Evolutionary conservation across 176 grass and related monocot species (phyloP).

Genomic region (Ensete glaucum): DNA sequence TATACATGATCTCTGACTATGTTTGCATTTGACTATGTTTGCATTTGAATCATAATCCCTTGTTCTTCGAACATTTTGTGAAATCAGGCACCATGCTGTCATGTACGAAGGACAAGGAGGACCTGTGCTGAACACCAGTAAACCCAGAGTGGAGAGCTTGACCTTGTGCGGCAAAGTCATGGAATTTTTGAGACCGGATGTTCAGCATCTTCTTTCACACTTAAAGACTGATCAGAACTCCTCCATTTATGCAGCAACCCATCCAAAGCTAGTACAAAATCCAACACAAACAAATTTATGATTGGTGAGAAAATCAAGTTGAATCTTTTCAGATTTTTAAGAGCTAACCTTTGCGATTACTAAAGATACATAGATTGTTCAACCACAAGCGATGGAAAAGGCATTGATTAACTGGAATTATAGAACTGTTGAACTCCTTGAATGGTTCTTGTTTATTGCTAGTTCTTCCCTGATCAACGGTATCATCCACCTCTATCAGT

Average conservation of each 20-base stretch:
- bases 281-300: conserved; percentile 19
- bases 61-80: background rate
- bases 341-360: background rate
- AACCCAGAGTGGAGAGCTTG: conserved; percentile 89
- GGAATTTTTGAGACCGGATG: conserved; percentile 70
- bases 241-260: conserved; percentile 94
- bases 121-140: conserved; percentile 80
- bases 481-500: no score
- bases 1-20: background rate
- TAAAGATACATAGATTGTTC: no score
- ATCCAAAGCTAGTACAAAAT: conserved; percentile 78
- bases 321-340: background rate
- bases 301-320: background rate
- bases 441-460: no score
- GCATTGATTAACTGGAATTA: no score
- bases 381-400: no score
- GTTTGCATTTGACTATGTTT: no score
- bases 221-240: conserved; percentile 60
- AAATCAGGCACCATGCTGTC: conserved; percentile 75
- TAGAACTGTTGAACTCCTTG: no score
- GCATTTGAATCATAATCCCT: background rate
- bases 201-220: conserved; percentile 87
- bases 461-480: no score
- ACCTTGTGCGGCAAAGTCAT: conserved; percentile 85
- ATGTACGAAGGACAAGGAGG: conserved; percentile 99